These are phyloP conservation scores for Neoboletus magnificus DNA, from an alignment of 768 basidiomycete genomes.

Conservation along the genomic window DNA sequence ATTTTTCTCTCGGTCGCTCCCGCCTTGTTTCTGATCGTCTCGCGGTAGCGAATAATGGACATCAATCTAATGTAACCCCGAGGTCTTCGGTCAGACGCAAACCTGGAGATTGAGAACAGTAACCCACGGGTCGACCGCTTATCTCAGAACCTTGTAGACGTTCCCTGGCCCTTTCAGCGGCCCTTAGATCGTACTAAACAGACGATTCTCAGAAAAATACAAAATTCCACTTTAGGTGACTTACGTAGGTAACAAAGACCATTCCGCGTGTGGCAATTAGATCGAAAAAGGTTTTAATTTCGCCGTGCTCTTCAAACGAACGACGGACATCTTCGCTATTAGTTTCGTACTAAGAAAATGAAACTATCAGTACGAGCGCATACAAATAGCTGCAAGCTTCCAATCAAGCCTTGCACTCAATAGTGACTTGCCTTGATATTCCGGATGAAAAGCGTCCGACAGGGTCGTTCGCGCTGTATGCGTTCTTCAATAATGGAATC, in stretches of 20 bases:
- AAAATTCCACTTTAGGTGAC: conserved; percentile 33
- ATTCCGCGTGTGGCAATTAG: conserved; percentile 93
- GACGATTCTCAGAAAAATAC: conserved; percentile 12
- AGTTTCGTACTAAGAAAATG: conserved; percentile 72
- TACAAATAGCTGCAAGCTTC: conserved; percentile 4
- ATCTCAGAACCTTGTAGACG: conserved; percentile 87
- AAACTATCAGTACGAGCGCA: conserved; percentile 11
- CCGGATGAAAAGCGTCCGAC: conserved; percentile 93
- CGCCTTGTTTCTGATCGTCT: conserved; percentile 70
- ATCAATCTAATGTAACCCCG: conserved; percentile 68
- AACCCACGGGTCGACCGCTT: conserved; percentile 80
- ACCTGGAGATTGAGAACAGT: background rate
- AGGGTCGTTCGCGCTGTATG: conserved; percentile 89
- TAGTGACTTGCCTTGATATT: conserved; percentile 88
- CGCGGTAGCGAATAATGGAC: conserved; percentile 96
- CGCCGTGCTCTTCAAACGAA: conserved; percentile 90
- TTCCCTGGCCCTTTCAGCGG: conserved; percentile 89
- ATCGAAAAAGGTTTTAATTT: conserved; percentile 97
- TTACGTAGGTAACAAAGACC: conserved; percentile 98
- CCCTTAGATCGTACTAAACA: conserved; percentile 82
- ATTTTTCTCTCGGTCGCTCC: conserved; percentile 65
- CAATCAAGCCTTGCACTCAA: conserved; percentile 12
- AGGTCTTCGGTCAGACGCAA: conserved; percentile 4
- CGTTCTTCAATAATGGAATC: conserved; percentile 92
- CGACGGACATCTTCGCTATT: conserved; percentile 79